A percentile compares a stretch with the other conserved stretches of the same genome.
phyloP scores from a whole-genome alignment of 2,329 filamentous ascomycete species.

The Fusarium hostae region DNA sequence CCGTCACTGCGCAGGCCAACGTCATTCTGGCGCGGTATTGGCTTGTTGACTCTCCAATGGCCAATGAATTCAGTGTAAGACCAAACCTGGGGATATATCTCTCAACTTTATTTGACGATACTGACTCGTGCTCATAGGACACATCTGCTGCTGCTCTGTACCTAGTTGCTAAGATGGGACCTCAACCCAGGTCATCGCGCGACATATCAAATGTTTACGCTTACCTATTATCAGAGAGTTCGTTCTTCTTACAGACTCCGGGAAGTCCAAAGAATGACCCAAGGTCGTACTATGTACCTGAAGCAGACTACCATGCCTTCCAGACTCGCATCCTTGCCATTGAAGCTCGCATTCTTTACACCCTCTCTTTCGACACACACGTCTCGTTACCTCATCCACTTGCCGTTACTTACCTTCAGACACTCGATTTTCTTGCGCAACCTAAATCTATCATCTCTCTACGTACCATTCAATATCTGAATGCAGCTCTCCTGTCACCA shows the following conservation, averaged over 20 bases:
- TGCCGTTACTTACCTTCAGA: slow-evolving; percentile 91
- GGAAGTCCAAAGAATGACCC: slow-evolving; percentile 54
- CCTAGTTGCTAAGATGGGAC: slow-evolving; percentile 83
- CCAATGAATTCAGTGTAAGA: slow-evolving; percentile 66
- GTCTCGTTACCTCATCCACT: slow-evolving; percentile 87
- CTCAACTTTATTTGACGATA: not conserved
- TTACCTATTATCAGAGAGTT: slow-evolving; percentile 76
- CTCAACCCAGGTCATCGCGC: slow-evolving; percentile 78
- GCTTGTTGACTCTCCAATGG: slow-evolving; percentile 68
- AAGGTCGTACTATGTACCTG: slow-evolving; percentile 74
- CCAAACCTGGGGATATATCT: not conserved
- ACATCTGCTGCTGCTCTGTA: slow-evolving; percentile 85
- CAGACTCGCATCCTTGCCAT: slow-evolving; percentile 74
- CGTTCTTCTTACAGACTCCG: slow-evolving; percentile 62
- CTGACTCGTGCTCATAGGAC: slow-evolving; percentile 63
- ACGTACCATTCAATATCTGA: slow-evolving; percentile 81
- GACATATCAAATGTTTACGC: slow-evolving; percentile 87
- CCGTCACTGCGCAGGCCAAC: slow-evolving; percentile 85
- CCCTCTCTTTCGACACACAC: slow-evolving; percentile 84
- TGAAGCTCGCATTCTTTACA: slow-evolving; percentile 80
- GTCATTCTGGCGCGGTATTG: slow-evolving; percentile 86
- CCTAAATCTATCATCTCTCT: slow-evolving; percentile 66
- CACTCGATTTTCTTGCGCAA: slow-evolving; percentile 74
- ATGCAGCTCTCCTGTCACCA: slow-evolving; percentile 84
- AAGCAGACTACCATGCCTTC: slow-evolving; percentile 75